phyloP scores from a whole-genome alignment of 139 green algal species.

The Parachlorella kessleri region DNA sequence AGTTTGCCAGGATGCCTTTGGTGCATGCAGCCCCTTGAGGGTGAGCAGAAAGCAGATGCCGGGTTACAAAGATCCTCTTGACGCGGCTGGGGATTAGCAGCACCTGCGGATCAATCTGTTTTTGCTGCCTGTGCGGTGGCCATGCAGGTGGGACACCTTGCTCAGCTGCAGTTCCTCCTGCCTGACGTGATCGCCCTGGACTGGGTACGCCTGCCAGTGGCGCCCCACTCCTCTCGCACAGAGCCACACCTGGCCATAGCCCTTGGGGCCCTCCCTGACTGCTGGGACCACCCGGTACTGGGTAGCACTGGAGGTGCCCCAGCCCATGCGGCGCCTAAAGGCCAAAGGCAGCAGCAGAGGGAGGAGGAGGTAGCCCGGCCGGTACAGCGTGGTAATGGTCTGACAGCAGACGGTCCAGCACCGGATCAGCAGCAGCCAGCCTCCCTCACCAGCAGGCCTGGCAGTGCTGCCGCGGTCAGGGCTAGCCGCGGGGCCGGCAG shows the following conservation, averaged over 20 bases:
- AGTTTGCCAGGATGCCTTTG: too few relatives aligned
- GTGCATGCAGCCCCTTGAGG: too few relatives aligned
- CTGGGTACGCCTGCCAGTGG: slow-evolving; percentile 31
- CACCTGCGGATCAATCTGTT: background rate
- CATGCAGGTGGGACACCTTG: slow-evolving; percentile 24
- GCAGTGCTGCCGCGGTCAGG: too few relatives aligned
- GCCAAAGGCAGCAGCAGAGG: too few relatives aligned
- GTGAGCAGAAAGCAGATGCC: too few relatives aligned
- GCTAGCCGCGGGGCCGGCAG: too few relatives aligned
- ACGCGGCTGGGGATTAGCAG: too few relatives aligned
- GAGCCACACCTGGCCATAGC: slow-evolving; percentile 23
- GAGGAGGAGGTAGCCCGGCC: background rate
- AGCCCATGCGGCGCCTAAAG: too few relatives aligned
- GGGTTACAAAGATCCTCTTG: too few relatives aligned
- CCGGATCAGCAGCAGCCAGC: background rate
- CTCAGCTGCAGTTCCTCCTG: slow-evolving; percentile 37
- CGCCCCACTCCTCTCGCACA: slow-evolving; percentile 21
- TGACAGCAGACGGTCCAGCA: too few relatives aligned
- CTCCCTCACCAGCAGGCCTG: background rate
- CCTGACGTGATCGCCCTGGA: slow-evolving; percentile 30
- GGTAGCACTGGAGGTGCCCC: too few relatives aligned
- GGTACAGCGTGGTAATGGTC: too few relatives aligned
- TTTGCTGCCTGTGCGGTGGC: background rate
- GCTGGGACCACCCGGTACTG: background rate
- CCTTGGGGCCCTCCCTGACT: background rate